Evolutionary conservation across 1,139 yeast species (phyloP).

Genomic region (Blastobotrys petasosporus): DNA sequence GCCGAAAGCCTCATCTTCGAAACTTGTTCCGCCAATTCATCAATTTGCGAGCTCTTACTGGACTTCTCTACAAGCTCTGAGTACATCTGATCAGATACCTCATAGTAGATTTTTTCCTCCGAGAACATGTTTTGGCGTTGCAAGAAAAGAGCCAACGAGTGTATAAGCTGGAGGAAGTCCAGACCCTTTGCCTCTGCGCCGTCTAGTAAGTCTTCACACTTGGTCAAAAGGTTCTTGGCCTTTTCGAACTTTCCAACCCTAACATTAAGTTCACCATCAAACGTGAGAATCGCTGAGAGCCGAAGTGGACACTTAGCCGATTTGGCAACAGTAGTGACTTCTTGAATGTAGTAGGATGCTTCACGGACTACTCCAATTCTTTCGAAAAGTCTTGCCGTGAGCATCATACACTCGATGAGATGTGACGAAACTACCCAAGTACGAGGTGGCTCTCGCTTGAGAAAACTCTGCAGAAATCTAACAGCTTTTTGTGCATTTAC

Average conservation of each 20-base stretch:
- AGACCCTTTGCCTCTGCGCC: slow-evolving; percentile 20
- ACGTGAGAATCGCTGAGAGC: slow-evolving; percentile 19
- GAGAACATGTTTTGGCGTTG: slow-evolving; percentile 21
- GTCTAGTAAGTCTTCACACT: slow-evolving; percentile 22
- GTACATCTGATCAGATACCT: slow-evolving; percentile 22
- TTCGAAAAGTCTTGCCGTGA: slow-evolving; percentile 22
- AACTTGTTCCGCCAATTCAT: slow-evolving; percentile 16
- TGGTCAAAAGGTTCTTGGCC: slow-evolving; percentile 20
- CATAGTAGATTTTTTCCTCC: slow-evolving; percentile 24
- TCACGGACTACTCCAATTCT: slow-evolving; percentile 22
- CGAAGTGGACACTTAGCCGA: slow-evolving; percentile 18
- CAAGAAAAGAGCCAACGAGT: slow-evolving; percentile 24
- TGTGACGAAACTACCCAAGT: slow-evolving; percentile 18
- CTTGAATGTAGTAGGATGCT: slow-evolving; percentile 22
- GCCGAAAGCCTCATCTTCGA: slow-evolving; percentile 9
- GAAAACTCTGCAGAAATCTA: slow-evolving; percentile 19
- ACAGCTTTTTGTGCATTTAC: slow-evolving; percentile 18
- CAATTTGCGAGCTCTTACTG: slow-evolving; percentile 5
- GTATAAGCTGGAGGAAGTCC: slow-evolving; percentile 21
- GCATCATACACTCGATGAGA: slow-evolving; percentile 19
- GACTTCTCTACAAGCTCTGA: slow-evolving; percentile 10
- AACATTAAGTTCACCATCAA: slow-evolving; percentile 22
- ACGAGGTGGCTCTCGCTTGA: slow-evolving; percentile 15
- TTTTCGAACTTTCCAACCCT: slow-evolving; percentile 21
- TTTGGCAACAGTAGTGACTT: slow-evolving; percentile 22